Base-by-base conservation (phyloP, 2,329 filamentous ascomycete genomes). In the Fusarium musae region DNA sequence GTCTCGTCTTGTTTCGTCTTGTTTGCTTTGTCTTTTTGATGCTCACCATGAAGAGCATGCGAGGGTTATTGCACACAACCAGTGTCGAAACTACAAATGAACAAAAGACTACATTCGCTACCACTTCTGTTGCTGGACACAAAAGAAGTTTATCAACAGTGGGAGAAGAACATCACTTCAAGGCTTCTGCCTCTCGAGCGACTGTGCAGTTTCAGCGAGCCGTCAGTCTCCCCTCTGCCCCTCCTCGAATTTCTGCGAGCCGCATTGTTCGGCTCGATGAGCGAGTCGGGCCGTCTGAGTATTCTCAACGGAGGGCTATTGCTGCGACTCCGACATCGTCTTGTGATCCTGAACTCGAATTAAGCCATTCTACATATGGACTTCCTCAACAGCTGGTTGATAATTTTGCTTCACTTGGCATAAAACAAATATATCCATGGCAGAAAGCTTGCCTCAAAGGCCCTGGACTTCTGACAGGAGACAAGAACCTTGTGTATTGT, bases 391-490 rank as follows among this genome's bases (percentile, higher is more conserved):
- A 84, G 30, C 82, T 95, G 43, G 88, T 93, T 6, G 81, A 85
- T 23, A 95, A 94, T 76, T 88, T 95, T 77, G 86, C 85, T 53
- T 82, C 84, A 0, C 84, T 93, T 43, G 93, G 93, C n/a, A 92
- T 95, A 63, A 87, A 85, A 44, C 88, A 87, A 72, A 95, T 95
- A 66, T 95, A 95, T 75, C 91, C 92, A 5, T 95, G 93, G 93
- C 93, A 95, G 80, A 92, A 92, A 57, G 90, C 91, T 64, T 95
- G 93, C 77, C 85, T 95, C 12, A 84, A 92, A 59, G 90, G 90
- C 1, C 89, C 89, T 7, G 91, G 92, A 0, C 84, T 94, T 23
- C 83, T 95, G 17, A 80, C 84, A 10, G 92, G 92, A 21, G 84
- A 89, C 57, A 89, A 86, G 70, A 94, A 93, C 75, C 84, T 95